Conservation (phyloP, 495 filamentous ascomycete species). For the Aspergillus cavernicola region DNA sequence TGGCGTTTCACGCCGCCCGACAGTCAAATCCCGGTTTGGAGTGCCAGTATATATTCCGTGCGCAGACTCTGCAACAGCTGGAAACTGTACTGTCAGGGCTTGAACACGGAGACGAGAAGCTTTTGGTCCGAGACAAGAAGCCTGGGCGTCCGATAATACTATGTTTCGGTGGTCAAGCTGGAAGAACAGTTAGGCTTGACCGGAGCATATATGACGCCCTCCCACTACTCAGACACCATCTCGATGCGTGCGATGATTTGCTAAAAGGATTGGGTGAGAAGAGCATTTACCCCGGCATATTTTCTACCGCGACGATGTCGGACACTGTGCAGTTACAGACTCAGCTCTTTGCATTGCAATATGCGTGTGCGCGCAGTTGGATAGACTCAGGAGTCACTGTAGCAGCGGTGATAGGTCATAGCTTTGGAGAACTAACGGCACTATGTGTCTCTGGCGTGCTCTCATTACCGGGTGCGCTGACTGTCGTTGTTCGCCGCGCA, state of each 20-base stretch:
- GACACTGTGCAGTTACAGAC: conserved; percentile 45
- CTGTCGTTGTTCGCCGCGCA: conserved; percentile 41
- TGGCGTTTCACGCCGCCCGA: conserved; percentile 15
- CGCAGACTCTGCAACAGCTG: conserved; percentile 9
- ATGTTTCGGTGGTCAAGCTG: conserved; percentile 53
- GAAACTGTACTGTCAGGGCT: not conserved
- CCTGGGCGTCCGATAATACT: conserved; percentile 39
- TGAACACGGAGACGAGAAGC: not conserved
- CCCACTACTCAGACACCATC: conserved; percentile 33
- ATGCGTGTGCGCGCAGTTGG: conserved; percentile 44
- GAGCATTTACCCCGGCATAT: conserved; percentile 48
- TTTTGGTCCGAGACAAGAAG: conserved; percentile 9
- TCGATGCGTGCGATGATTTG: conserved; percentile 23
- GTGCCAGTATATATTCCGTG: conserved; percentile 8
- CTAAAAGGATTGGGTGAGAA: conserved; percentile 23
- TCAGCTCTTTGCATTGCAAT: conserved; percentile 46
- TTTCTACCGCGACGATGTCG: conserved; percentile 29
- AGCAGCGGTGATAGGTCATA: conserved; percentile 47
- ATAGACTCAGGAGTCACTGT: conserved; percentile 38
- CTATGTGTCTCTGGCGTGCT: conserved; percentile 36
- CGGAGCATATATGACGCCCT: conserved; percentile 30
- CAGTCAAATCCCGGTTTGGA: conserved; percentile 19
- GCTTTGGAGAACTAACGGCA: conserved; percentile 46
- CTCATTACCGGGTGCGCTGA: conserved; percentile 34
- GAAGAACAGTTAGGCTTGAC: conserved; percentile 40